These are phyloP conservation scores for Aspergillus arachidicola DNA, from an alignment of 2,329 filamentous ascomycete genomes.

Conservation along the genomic window DNA sequence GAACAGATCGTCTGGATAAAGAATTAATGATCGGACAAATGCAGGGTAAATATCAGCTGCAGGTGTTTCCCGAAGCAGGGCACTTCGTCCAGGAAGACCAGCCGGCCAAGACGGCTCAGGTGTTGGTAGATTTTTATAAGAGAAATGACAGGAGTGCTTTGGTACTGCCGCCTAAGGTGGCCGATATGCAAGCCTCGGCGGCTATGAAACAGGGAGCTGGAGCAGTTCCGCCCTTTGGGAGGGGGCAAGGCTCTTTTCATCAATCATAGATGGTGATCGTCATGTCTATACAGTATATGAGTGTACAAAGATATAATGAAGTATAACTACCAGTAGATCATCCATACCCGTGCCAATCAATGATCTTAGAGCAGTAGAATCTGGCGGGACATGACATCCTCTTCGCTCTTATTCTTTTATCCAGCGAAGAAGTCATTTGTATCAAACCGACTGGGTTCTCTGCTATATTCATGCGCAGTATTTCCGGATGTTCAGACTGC, in stretches of 20 bases:
- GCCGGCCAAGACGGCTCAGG: conserved; percentile 82
- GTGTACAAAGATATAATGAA: neutral
- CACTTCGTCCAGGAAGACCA: conserved; percentile 97
- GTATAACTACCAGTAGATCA: neutral
- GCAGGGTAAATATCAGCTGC: conserved; percentile 96
- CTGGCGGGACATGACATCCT: neutral
- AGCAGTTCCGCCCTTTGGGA: neutral
- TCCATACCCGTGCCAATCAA: neutral
- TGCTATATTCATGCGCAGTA: neutral
- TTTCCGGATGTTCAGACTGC: neutral
- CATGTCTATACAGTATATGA: neutral
- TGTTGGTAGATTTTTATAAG: conserved; percentile 86
- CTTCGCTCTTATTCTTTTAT: too few species aligned
- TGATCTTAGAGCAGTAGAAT: neutral
- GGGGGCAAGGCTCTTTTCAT: neutral
- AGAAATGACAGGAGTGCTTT: conserved; percentile 84
- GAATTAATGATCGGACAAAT: conserved; percentile 95
- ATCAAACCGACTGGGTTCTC: neutral
- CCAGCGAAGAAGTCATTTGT: neutral
- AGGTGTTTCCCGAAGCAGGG: conserved; percentile 91
- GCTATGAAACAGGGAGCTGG: conserved; percentile 42
- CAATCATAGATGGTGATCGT: neutral
- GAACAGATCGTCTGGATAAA: conserved; percentile 86
- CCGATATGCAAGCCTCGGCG: conserved; percentile 59
- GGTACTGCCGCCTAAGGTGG: conserved; percentile 89